These are phyloP conservation scores for Stagonosporopsis tanaceti DNA, from an alignment of 2,329 filamentous ascomycete species.

Conservation along the genomic window DNA sequence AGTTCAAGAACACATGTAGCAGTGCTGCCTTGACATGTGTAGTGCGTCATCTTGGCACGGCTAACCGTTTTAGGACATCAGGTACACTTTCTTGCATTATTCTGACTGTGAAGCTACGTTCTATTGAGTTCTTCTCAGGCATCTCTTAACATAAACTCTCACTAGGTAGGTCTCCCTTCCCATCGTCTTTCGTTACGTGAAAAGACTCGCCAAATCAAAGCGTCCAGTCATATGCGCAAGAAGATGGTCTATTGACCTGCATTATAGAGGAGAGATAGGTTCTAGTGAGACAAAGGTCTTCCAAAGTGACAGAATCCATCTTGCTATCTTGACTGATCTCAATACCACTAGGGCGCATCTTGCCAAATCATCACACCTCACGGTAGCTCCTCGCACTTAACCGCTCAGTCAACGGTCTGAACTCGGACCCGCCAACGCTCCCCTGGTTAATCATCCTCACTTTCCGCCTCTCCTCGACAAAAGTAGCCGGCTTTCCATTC, in stretches of 20 bases:
- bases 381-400: slow-evolving; percentile 13
- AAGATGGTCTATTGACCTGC: background rate
- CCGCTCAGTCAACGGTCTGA: slow-evolving; percentile 15
- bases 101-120: background rate
- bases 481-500: slow-evolving; percentile 37
- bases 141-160: background rate
- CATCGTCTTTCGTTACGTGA: background rate
- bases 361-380: slow-evolving; percentile 4
- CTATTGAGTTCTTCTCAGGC: background rate
- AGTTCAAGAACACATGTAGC: background rate
- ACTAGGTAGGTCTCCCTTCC: too few relatives aligned
- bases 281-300: background rate
- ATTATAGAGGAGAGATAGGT: background rate
- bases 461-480: slow-evolving; percentile 35
- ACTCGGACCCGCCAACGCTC: slow-evolving; percentile 9
- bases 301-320: background rate
- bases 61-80: background rate
- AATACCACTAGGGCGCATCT: background rate
- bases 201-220: too few relatives aligned
- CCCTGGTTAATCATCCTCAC: slow-evolving; percentile 12
- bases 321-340: background rate
- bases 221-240: too few relatives aligned
- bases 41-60: background rate
- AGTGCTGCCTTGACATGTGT: background rate
- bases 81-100: background rate